Conservation (phyloP, 768 basidiomycete species). For the Panaeolus papilionaceus region DNA sequence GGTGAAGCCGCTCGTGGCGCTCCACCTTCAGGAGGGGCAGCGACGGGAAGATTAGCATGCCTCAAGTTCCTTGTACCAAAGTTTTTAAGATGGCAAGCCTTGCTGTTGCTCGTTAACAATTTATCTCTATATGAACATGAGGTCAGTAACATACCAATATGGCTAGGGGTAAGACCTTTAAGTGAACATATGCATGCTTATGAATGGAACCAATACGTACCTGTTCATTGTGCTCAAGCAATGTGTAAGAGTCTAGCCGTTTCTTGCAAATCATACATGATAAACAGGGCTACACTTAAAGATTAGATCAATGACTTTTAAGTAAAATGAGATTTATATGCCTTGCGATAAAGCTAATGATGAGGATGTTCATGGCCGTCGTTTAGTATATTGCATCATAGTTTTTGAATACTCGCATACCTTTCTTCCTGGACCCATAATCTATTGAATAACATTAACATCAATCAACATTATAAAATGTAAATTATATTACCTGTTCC, state of each 20-base stretch:
- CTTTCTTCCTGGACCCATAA: conserved; percentile 89
- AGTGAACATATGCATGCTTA: neutral
- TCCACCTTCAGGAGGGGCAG: conserved; percentile 32
- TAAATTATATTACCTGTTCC: conserved; percentile 67
- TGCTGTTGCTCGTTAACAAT: conserved; percentile 51
- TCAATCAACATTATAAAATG: neutral
- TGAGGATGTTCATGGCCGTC: neutral
- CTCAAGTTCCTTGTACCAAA: conserved; percentile 82
- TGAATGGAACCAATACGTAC: conserved; percentile 45
- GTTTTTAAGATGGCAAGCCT: conserved; percentile 79
- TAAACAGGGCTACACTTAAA: conserved; percentile 67
- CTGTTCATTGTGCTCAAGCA: conserved; percentile 86
- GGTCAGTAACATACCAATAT: conserved; percentile 50
- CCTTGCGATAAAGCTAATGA: conserved; percentile 81
- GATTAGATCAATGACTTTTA: conserved; percentile 16
- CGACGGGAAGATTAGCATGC: conserved; percentile 70
- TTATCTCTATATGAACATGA: neutral
- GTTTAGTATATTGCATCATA: neutral
- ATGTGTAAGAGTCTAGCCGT: conserved; percentile 74
- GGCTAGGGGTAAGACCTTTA: conserved; percentile 40
- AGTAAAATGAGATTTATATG: conserved; percentile 26
- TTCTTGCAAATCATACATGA: conserved; percentile 80
- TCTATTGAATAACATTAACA: conserved; percentile 45
- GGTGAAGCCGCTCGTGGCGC: conserved; percentile 29
- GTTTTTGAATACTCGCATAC: conserved; percentile 44